Evolutionary conservation across 345 rosid species (phyloP).

Genomic region (Acer campestre): DNA sequence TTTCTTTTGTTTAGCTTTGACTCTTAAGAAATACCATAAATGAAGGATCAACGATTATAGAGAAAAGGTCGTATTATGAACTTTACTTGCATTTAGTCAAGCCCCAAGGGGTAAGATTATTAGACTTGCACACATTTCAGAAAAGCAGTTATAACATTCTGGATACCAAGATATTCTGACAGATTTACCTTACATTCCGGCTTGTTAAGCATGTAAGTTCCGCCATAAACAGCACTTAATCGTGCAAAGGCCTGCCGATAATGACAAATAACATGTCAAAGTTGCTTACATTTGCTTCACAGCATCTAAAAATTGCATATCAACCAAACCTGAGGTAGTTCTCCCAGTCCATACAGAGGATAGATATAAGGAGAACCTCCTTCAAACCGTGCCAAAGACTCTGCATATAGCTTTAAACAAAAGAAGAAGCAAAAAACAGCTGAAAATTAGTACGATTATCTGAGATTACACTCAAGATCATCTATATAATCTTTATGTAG

Average conservation of each 20-base stretch:
- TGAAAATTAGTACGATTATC: neutral
- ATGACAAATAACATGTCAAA: conserved; percentile 17
- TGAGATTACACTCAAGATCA: neutral
- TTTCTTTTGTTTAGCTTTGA: neutral
- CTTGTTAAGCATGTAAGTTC: conserved; percentile 97
- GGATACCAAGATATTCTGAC: neutral
- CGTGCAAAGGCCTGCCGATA: conserved; percentile 84
- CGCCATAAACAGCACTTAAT: conserved; percentile 90
- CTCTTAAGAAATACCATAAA: neutral
- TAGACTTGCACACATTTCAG: neutral
- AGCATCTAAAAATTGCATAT: neutral
- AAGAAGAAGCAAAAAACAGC: neutral
- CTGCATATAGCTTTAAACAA: conserved; percentile 73
- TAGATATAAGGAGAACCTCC: conserved; percentile 94
- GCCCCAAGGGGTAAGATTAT: neutral
- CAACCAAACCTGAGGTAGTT: conserved; percentile 78
- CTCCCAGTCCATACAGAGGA: conserved; percentile 89
- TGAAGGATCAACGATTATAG: neutral
- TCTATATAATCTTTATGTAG: neutral
- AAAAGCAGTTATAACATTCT: neutral
- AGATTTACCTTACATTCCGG: conserved; percentile 81
- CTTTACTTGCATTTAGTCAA: too few relatives aligned
- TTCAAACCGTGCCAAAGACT: conserved; percentile 89
- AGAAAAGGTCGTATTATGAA: neutral
- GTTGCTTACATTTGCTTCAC: neutral